Conservation (phyloP, 2,329 filamentous ascomycete species). For the Pseudocercospora pini-densiflorae region DNA sequence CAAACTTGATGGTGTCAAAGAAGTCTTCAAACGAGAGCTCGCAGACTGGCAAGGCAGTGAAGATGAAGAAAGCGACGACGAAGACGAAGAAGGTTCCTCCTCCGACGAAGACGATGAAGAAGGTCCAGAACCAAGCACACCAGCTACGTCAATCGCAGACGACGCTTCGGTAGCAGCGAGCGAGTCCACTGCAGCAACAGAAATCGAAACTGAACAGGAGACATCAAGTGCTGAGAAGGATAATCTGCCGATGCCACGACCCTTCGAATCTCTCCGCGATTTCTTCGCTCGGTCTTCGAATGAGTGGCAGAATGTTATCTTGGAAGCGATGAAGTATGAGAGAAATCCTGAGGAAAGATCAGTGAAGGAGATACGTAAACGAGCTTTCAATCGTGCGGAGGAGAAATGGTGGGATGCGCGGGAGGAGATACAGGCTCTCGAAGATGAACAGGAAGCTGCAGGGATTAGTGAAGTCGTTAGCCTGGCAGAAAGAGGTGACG, state of each 20-base stretch:
- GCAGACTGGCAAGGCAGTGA: conserved; percentile 75
- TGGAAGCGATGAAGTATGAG: conserved; percentile 74
- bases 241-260: conserved; percentile 73
- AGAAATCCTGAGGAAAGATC: conserved; percentile 65
- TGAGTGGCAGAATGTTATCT: conserved; percentile 87
- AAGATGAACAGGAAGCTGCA: conserved; percentile 94
- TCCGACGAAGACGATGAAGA: conserved; percentile 65
- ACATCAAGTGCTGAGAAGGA: conserved; percentile 65
- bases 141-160: conserved; percentile 33
- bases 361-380: conserved; percentile 90
- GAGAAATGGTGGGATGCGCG: conserved; percentile 99
- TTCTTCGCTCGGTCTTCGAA: conserved; percentile 88
- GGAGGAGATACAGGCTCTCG: conserved; percentile 87
- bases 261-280: conserved; percentile 87
- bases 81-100: conserved; percentile 59
- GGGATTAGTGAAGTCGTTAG: conserved; percentile 95
- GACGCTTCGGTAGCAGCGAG: conserved; percentile 27
- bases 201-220: conserved; percentile 29
- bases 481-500: conserved; percentile 69
- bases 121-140: conserved; percentile 53
- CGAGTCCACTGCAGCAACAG: conserved; percentile 22
- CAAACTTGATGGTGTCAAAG: conserved; percentile 90
- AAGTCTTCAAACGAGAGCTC: conserved; percentile 84
- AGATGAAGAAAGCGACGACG: conserved; percentile 49
- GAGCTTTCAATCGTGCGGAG: conserved; percentile 88